Evolutionary conservation across 2,329 filamentous ascomycete genomes (phyloP).

Genomic region (Phoma sp.): DNA sequence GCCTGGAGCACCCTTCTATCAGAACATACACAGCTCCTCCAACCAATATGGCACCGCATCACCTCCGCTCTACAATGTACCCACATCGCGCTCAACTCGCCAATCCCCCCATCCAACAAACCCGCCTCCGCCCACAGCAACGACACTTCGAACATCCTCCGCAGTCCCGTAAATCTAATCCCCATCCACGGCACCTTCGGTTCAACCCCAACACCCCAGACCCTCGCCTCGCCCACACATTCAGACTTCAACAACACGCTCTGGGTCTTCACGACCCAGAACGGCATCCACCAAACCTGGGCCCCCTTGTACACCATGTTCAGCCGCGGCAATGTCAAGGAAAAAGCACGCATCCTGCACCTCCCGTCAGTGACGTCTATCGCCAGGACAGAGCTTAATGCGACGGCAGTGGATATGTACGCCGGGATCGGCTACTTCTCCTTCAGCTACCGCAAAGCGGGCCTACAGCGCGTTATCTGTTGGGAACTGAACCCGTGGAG

Average conservation of each 20-base stretch:
- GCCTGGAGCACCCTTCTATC: constrained; percentile 29
- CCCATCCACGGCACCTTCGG: constrained; percentile 80
- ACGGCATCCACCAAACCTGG: constrained; percentile 82
- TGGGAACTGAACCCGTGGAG: constrained; percentile 81
- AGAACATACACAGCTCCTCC: constrained; percentile 28
- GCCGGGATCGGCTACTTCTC: constrained; percentile 94
- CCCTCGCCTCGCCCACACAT: constrained; percentile 30
- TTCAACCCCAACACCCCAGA: constrained; percentile 40
- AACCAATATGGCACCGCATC: constrained; percentile 36
- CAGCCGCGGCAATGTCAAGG: constrained; percentile 84
- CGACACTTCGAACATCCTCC: constrained; percentile 66
- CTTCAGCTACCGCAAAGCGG: constrained; percentile 75
- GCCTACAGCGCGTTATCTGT: constrained; percentile 73
- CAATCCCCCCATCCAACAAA: constrained; percentile 53
- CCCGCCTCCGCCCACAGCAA: neutral
- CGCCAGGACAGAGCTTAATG: neutral
- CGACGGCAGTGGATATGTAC: constrained; percentile 74
- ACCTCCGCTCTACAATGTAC: constrained; percentile 54
- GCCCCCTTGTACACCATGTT: constrained; percentile 94
- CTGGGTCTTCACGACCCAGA: constrained; percentile 79
- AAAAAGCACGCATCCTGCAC: constrained; percentile 77
- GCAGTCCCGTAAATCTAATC: constrained; percentile 73
- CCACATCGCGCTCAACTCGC: constrained; percentile 65
- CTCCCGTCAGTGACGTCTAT: constrained; percentile 46
- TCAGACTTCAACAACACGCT: constrained; percentile 71